Conservation (phyloP, 1,284 basidiomycete genomes). For the Papiliotrema nemorosa region DNA sequence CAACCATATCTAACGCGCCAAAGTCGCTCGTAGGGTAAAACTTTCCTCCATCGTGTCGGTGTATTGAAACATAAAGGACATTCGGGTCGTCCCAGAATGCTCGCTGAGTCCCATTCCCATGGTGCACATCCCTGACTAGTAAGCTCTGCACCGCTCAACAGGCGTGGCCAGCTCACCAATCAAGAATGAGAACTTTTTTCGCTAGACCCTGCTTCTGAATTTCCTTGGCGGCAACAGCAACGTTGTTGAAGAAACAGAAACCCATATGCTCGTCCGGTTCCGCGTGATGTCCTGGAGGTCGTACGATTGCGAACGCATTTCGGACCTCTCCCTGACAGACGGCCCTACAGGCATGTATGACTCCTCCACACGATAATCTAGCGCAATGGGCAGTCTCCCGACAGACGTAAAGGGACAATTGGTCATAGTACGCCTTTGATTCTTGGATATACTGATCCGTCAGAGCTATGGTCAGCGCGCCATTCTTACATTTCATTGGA, state of each 20-base stretch:
- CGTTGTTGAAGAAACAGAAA: slow-evolving; percentile 99
- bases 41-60: slow-evolving; percentile 83
- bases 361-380: slow-evolving; percentile 85
- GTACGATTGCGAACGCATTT: slow-evolving; percentile 91
- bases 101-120: slow-evolving; percentile 95
- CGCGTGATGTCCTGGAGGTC: slow-evolving; percentile 97
- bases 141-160: no score
- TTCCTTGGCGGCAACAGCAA: slow-evolving; percentile 83
- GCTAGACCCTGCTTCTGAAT: slow-evolving; percentile 65
- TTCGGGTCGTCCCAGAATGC: slow-evolving; percentile 88
- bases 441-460: slow-evolving; percentile 67
- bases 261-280: slow-evolving; percentile 98
- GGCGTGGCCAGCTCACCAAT: slow-evolving; percentile 67
- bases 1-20: slow-evolving; percentile 79
- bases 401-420: slow-evolving; percentile 88
- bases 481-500: no score
- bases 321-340: slow-evolving; percentile 77
- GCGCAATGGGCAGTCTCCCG: slow-evolving; percentile 79
- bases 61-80: slow-evolving; percentile 93
- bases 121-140: slow-evolving; percentile 88
- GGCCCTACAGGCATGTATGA: slow-evolving; percentile 82
- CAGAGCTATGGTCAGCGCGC: slow-evolving; percentile 57
- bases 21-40: slow-evolving; percentile 94
- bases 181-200: slow-evolving; percentile 83
- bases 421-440: slow-evolving; percentile 76